These are phyloP conservation scores for Lachancea cidri DNA, from an alignment of 805 yeast genomes.

Conservation along the genomic window DNA sequence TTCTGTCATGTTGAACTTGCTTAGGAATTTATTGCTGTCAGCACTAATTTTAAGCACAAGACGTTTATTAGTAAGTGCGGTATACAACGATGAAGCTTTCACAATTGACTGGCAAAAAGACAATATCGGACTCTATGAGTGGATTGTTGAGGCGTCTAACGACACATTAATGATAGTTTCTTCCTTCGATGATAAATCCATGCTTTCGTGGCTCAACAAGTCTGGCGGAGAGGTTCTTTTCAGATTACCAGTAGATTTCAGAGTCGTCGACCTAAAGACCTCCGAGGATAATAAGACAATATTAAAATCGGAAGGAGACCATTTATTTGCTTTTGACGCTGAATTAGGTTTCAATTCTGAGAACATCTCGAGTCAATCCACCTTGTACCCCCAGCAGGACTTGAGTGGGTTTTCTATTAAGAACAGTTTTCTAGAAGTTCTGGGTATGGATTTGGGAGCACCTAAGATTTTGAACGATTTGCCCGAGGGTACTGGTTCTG, in stretches of 20 bases:
- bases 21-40: background rate
- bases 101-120: conserved; percentile 49
- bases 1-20: background rate
- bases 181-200: conserved; percentile 15
- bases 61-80: conserved; percentile 26
- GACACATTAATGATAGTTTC: conserved; percentile 27
- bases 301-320: conserved; percentile 9
- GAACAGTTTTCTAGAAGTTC: conserved; percentile 12
- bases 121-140: conserved; percentile 39
- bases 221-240: conserved; percentile 32
- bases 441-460: conserved; percentile 16
- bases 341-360: conserved; percentile 18
- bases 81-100: conserved; percentile 49
- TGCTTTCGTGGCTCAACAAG: conserved; percentile 35
- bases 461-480: conserved; percentile 14
- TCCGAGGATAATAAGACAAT: conserved; percentile 9
- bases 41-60: background rate
- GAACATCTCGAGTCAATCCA: conserved; percentile 9
- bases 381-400: conserved; percentile 18
- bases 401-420: conserved; percentile 7
- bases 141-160: conserved; percentile 15
- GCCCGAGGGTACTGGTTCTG: conserved; percentile 12
- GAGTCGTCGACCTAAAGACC: conserved; percentile 14
- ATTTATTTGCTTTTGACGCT: conserved; percentile 9
- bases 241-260: conserved; percentile 26